A percentile compares a stretch with the other conserved stretches of the same genome.
Evolutionary conservation across 2,329 filamentous ascomycete species (phyloP).

Genomic region (Aaosphaeria arxii): DNA sequence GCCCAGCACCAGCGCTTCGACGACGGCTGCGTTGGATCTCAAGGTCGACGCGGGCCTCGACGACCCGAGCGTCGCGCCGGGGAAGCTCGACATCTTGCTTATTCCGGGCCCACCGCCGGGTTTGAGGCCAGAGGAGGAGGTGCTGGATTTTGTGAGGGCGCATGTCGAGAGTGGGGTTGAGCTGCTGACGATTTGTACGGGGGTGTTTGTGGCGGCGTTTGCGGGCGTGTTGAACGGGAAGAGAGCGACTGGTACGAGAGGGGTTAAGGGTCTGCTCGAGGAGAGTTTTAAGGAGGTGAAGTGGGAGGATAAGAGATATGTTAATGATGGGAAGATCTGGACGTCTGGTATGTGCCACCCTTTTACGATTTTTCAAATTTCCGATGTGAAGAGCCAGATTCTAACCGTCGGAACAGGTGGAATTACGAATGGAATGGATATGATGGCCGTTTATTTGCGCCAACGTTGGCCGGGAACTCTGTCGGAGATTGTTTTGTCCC

Average conservation of each 20-base stretch:
- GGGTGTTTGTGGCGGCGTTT: slow-evolving; percentile 12
- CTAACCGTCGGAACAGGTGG: slow-evolving; percentile 8
- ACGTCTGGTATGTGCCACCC: slow-evolving; percentile 10
- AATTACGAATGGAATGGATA: slow-evolving; percentile 19
- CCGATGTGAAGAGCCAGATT: background rate
- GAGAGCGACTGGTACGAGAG: slow-evolving; percentile 11
- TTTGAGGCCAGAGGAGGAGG: slow-evolving; percentile 19
- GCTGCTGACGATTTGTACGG: slow-evolving; percentile 15
- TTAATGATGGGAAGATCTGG: slow-evolving; percentile 13
- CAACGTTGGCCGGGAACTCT: slow-evolving; percentile 19
- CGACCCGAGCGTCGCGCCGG: slow-evolving; percentile 30
- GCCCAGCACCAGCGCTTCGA: slow-evolving; percentile 5
- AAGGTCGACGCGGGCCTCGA: slow-evolving; percentile 21
- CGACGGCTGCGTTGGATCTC: slow-evolving; percentile 29
- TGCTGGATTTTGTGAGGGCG: slow-evolving; percentile 27
- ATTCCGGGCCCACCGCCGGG: slow-evolving; percentile 38
- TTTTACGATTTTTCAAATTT: background rate
- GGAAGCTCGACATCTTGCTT: slow-evolving; percentile 35
- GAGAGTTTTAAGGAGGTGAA: slow-evolving; percentile 10
- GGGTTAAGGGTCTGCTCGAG: slow-evolving; percentile 5
- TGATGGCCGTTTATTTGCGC: slow-evolving; percentile 13
- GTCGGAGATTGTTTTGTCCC: slow-evolving; percentile 29
- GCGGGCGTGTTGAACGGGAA: slow-evolving; percentile 16
- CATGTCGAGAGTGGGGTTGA: slow-evolving; percentile 24
- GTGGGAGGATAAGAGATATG: slow-evolving; percentile 15